Conservation (phyloP, 2,329 filamentous ascomycete species). For the Tolypocladium inflatum region DNA sequence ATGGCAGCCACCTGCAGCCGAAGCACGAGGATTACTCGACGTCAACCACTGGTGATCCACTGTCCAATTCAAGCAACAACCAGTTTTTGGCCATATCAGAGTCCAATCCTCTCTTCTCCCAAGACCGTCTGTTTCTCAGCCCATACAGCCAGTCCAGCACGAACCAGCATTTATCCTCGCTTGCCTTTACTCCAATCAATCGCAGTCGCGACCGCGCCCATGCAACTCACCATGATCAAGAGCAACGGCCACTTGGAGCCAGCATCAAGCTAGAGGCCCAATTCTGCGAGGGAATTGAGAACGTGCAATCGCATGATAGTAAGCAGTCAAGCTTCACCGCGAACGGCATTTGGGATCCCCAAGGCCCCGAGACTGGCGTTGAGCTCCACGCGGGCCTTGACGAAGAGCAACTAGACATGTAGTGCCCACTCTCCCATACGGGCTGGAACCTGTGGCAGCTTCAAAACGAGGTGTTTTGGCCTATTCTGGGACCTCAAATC, state of each 20-base stretch:
- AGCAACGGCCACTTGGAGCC: slow-evolving; percentile 1
- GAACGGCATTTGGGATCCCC: slow-evolving; percentile 13
- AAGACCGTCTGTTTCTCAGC: slow-evolving; percentile 19
- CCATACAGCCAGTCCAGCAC: slow-evolving; percentile 14
- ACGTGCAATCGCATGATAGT: slow-evolving; percentile 7
- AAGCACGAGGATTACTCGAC: slow-evolving; percentile 17
- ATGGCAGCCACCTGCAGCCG: slow-evolving; percentile 12
- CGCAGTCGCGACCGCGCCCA: slow-evolving; percentile 10
- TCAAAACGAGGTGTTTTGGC: background rate
- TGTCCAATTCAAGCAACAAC: slow-evolving; percentile 9
- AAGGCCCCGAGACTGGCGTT: slow-evolving; percentile 10
- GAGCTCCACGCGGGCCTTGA: slow-evolving; percentile 13
- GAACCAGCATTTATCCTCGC: slow-evolving; percentile 11
- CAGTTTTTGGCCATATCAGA: slow-evolving; percentile 19
- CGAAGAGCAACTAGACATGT: slow-evolving; percentile 15
- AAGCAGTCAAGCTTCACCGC: slow-evolving; percentile 13
- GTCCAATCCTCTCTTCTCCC: slow-evolving; percentile 22
- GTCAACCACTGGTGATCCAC: slow-evolving; percentile 9
- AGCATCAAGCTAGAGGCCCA: slow-evolving; percentile 16
- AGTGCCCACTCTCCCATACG: background rate
- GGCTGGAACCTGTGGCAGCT: background rate
- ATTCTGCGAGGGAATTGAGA: slow-evolving; percentile 14
- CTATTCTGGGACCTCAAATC: background rate
- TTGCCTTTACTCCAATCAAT: slow-evolving; percentile 21
- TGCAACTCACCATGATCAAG: slow-evolving; percentile 8